Percentiles rank a stretch among this genome's conserved stretches.
These are phyloP conservation scores for Penicillium sp. DNA, from an alignment of 2,329 filamentous ascomycete genomes.

Conservation along the genomic window DNA sequence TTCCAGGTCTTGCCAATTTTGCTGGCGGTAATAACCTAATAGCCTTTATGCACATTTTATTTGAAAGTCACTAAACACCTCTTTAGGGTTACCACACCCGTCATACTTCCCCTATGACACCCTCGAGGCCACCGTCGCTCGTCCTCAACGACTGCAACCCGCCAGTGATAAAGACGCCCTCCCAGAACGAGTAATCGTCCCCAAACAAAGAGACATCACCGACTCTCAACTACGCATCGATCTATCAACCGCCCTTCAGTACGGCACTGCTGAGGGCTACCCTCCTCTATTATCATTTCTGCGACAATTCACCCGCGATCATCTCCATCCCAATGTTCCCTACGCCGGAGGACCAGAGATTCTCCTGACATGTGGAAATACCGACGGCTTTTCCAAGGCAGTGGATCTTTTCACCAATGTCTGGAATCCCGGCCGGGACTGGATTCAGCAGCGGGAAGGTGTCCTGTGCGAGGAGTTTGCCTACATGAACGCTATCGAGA, in stretches of 20 bases:
- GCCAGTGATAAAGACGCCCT: conserved; percentile 53
- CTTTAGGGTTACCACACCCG: conserved; percentile 68
- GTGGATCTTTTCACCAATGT: conserved; percentile 70
- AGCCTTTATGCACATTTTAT: background rate
- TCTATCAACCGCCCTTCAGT: conserved; percentile 75
- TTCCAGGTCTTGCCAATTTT: conserved; percentile 58
- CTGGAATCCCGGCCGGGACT: conserved; percentile 66
- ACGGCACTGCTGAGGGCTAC: conserved; percentile 77
- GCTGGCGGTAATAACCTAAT: conserved; percentile 48
- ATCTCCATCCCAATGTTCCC: conserved; percentile 74
- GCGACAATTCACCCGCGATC: conserved; percentile 68
- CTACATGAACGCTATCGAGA: conserved; percentile 71
- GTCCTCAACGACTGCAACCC: conserved; percentile 67
- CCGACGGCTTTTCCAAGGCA: conserved; percentile 77
- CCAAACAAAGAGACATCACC: conserved; percentile 57
- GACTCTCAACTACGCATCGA: conserved; percentile 69
- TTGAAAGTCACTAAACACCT: background rate
- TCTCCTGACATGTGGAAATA: conserved; percentile 72
- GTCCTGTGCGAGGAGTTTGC: conserved; percentile 74
- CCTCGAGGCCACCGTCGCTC: conserved; percentile 73
- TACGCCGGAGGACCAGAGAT: conserved; percentile 73
- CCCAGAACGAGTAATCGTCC: conserved; percentile 61
- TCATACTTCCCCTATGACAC: conserved; percentile 87
- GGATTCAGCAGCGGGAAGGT: conserved; percentile 64
- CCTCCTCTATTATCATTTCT: conserved; percentile 72